Evolutionary conservation across 2,329 filamentous ascomycete species (phyloP), one percentile per base, ranked within the genome.

Genomic region (Esteya vermicola): DNA sequence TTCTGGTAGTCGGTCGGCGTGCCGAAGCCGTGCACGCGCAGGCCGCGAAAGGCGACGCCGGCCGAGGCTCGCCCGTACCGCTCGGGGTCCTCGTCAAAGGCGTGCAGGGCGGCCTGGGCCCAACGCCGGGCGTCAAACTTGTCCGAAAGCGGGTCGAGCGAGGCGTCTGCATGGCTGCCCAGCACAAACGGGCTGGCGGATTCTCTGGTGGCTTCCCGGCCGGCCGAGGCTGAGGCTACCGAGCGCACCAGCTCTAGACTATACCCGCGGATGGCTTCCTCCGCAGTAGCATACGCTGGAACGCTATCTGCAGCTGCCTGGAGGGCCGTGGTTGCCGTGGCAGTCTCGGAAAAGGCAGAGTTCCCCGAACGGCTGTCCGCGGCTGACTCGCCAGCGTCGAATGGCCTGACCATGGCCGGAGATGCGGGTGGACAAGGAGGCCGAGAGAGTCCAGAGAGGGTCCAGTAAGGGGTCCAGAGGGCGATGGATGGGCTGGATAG

Each of bases 1-100:
- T 75, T 76, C 52, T 85, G 80, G 55, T 78, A 84, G 53, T 84
- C 78, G 1, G 77, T 81, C 1, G 72, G 63, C 27, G 67, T 69
- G 32, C 78, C 78, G 47, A 69, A 83, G 30, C 79, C 78, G 51
- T 76, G 72, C 4, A 82, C 75, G 41, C 70, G 80, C 39, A 84
- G 60, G 50, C 81, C 70, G 54, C 72, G 71, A 59, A 78, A 84
- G 33, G 69, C 67, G 31, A 84, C 65, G 32, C 79, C 78, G 1
- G 73, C 68, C 12, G 70, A 72, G 1, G 9, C 34, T 2, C 36
- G 45, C 7, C 43, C 39, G 13, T 38, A 40, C 6, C 27, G 33
- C 5, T 33, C 36, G 3, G 56, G 53, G 32, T 63, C 54, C 18
- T 54, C 48, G 16, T 50, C 52, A 16, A 58, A 59, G 21, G 64